These are phyloP conservation scores for Monilinia laxa DNA, from an alignment of 2,329 filamentous ascomycete genomes.

Conservation along the genomic window DNA sequence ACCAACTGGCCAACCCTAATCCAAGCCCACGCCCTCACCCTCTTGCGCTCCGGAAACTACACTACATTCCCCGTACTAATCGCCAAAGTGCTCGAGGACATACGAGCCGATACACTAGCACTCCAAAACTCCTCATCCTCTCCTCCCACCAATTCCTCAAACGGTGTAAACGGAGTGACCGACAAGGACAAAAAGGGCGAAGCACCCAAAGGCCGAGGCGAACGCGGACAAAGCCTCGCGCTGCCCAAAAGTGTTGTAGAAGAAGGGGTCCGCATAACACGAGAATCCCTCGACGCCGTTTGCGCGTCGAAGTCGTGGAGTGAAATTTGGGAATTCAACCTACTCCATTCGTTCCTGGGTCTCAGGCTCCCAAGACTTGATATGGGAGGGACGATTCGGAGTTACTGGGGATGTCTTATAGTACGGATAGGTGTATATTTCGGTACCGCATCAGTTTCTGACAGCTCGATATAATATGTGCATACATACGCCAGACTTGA, in stretches of 20 bases:
- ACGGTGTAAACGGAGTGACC: constrained; percentile 28
- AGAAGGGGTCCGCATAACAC: constrained; percentile 59
- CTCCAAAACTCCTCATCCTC: constrained; percentile 30
- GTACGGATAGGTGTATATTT: neutral
- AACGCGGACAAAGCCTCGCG: constrained; percentile 47
- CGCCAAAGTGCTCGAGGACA: constrained; percentile 60
- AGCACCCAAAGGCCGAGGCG: constrained; percentile 26
- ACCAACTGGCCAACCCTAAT: constrained; percentile 63
- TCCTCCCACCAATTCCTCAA: neutral
- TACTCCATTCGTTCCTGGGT: too few relatives aligned
- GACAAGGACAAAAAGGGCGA: constrained; percentile 22
- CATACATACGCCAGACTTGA: neutral
- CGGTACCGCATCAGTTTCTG: neutral
- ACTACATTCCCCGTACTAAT: constrained; percentile 62
- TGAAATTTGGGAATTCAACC: constrained; percentile 1
- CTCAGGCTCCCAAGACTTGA: too few relatives aligned
- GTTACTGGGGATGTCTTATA: too few relatives aligned
- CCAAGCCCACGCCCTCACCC: constrained; percentile 58
- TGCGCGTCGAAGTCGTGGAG: constrained; percentile 39
- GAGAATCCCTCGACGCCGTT: constrained; percentile 54
- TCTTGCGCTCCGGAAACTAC: constrained; percentile 60
- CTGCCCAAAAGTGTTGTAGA: constrained; percentile 60
- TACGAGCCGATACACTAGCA: constrained; percentile 40
- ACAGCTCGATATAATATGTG: neutral
- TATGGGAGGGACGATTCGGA: too few relatives aligned